Conservation (phyloP, 345 rosid species). For the Citrus glauca region DNA sequence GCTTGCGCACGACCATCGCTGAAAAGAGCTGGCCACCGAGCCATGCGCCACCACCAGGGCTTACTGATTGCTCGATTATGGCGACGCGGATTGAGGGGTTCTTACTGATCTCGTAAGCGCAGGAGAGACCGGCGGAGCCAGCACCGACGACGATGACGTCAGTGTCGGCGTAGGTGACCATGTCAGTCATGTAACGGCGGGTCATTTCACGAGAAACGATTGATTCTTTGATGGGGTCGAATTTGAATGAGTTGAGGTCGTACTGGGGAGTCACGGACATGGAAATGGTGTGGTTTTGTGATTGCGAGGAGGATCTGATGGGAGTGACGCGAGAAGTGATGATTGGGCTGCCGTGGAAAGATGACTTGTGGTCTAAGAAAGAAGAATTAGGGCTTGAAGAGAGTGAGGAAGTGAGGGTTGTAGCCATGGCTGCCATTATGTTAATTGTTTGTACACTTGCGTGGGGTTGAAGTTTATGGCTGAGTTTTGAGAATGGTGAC, state of each 20-base stretch:
- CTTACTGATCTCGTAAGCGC: conserved; percentile 47
- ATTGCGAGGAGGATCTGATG: conserved; percentile 2
- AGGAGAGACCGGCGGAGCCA: conserved; percentile 37
- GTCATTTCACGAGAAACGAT: conserved; percentile 30
- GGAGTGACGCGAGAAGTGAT: conserved; percentile 10
- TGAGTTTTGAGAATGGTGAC: background rate
- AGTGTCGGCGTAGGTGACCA: conserved; percentile 35
- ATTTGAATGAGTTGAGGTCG: conserved; percentile 22
- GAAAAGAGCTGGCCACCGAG: conserved; percentile 64
- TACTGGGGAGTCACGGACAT: conserved; percentile 11
- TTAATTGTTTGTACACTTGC: background rate
- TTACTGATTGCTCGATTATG: conserved; percentile 47
- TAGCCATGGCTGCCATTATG: conserved; percentile 24
- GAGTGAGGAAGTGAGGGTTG: conserved; percentile 17
- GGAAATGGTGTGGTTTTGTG: background rate
- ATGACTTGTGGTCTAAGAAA: conserved; percentile 24
- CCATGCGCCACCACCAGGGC: conserved; percentile 69
- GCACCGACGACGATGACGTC: conserved; percentile 37
- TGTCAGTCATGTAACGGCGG: conserved; percentile 38
- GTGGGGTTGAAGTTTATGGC: background rate
- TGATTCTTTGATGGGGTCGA: conserved; percentile 37
- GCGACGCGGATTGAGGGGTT: conserved; percentile 26
- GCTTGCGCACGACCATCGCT: conserved; percentile 32
- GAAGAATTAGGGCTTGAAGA: conserved; percentile 19
- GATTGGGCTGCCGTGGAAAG: conserved; percentile 24